Conservation (phyloP, 116 monocot species). For the Trichopus zeylanicus region DNA sequence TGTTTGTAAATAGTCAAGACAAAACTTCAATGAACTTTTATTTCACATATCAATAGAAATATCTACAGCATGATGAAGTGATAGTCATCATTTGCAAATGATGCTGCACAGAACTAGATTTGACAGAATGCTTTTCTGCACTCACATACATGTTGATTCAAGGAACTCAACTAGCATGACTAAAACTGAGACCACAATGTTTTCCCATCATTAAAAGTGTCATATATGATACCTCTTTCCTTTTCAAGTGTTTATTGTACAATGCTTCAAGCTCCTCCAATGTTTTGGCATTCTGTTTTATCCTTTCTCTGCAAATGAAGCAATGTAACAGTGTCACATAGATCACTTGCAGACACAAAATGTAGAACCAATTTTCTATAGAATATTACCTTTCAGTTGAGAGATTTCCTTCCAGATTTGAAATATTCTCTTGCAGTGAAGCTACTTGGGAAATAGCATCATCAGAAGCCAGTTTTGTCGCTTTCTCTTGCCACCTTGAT, state of each 20-base stretch:
- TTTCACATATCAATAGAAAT: too few relatives aligned
- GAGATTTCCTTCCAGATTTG: conserved; percentile 54
- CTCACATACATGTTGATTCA: too few relatives aligned
- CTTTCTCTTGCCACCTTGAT: conserved; percentile 87
- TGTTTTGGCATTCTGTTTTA: conserved; percentile 40
- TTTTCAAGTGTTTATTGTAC: conserved; percentile 66
- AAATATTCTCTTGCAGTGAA: conserved; percentile 45
- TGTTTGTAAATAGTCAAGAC: too few relatives aligned
- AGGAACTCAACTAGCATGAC: too few relatives aligned
- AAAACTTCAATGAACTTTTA: too few relatives aligned
- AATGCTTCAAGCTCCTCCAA: conserved; percentile 63
- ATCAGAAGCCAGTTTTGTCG: conserved; percentile 66
- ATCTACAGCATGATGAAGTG: too few relatives aligned
- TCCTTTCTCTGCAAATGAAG: conserved; percentile 45
- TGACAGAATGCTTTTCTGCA: too few relatives aligned
- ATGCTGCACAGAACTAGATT: too few relatives aligned
- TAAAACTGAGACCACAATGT: too few relatives aligned
- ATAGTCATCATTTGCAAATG: too few relatives aligned
- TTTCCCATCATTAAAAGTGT: background rate
- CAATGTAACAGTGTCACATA: background rate
- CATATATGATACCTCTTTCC: conserved; percentile 63
- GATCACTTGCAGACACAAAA: too few relatives aligned
- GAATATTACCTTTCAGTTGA: conserved; percentile 51
- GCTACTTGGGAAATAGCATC: conserved; percentile 47
- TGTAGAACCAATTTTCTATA: background rate